Percentiles rank a stretch among this genome's conserved stretches.
Evolutionary conservation across 2,329 filamentous ascomycete species (phyloP).

Genomic region (Balansia obtecta): DNA sequence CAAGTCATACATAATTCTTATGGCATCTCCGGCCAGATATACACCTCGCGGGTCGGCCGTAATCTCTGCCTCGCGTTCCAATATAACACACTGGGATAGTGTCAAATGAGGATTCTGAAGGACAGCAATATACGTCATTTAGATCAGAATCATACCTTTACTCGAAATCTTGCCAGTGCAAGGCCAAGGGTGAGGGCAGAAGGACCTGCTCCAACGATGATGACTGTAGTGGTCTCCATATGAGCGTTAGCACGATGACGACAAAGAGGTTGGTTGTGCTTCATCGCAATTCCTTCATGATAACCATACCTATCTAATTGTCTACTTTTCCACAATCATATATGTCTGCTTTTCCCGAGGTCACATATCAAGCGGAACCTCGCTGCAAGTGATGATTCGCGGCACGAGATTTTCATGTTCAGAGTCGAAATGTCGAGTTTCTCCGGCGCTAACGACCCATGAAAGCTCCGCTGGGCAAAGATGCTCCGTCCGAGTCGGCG

Average conservation of each 20-base stretch:
- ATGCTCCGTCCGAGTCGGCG: neutral
- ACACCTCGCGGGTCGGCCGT: slow-evolving; percentile 6
- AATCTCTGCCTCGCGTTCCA: slow-evolving; percentile 4
- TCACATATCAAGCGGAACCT: neutral
- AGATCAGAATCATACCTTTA: neutral
- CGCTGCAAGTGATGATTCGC: neutral
- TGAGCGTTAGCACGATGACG: neutral
- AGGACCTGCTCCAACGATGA: neutral
- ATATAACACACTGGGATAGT: slow-evolving; percentile 2
- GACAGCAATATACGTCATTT: neutral
- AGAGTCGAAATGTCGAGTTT: neutral
- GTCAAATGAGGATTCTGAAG: neutral
- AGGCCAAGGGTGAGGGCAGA: neutral
- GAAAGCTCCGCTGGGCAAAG: neutral
- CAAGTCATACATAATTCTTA: slow-evolving; percentile 4
- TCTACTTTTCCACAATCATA: neutral
- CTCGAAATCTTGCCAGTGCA: neutral
- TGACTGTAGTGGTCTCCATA: neutral
- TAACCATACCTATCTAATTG: too few relatives aligned
- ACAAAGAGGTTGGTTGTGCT: neutral
- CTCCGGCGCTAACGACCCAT: neutral
- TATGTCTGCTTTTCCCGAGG: neutral
- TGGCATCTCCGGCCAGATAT: slow-evolving; percentile 7
- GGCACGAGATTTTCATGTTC: neutral
- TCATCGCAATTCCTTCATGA: neutral